Percentiles rank a stretch among this genome's conserved stretches.
phyloP scores from a whole-genome alignment of 257 asterid genomes.

The Anisodus acutangulus region DNA sequence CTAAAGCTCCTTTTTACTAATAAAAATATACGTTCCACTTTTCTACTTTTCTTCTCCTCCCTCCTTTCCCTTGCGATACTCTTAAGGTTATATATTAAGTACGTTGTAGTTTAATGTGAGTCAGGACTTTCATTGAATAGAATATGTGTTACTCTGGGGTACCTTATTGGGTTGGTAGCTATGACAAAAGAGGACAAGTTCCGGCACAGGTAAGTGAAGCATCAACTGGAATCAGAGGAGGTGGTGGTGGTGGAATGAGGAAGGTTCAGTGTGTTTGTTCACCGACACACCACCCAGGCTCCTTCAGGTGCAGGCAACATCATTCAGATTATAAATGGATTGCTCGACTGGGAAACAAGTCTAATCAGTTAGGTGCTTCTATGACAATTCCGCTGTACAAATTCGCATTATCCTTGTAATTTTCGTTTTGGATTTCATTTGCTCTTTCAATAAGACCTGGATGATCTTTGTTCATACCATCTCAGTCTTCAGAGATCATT shows the following conservation, averaged over 20 bases:
- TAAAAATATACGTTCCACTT: neutral
- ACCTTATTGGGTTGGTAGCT: slow-evolving; percentile 14
- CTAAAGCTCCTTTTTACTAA: slow-evolving; percentile 20
- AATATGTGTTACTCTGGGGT: slow-evolving; percentile 42
- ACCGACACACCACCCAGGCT: slow-evolving; percentile 48
- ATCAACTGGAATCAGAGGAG: slow-evolving; percentile 16
- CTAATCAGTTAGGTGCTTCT: neutral
- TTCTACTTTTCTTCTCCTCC: neutral
- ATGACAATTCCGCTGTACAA: slow-evolving; percentile 18
- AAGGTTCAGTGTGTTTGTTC: slow-evolving; percentile 47
- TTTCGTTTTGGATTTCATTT: neutral
- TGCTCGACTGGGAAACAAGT: slow-evolving; percentile 30
- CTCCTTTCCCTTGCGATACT: neutral
- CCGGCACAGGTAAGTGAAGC: neutral
- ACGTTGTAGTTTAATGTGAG: slow-evolving; percentile 29
- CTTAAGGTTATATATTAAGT: neutral
- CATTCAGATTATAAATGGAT: slow-evolving; percentile 45
- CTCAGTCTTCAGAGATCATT: neutral
- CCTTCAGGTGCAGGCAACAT: slow-evolving; percentile 45
- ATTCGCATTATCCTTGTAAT: neutral
- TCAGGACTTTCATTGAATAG: neutral
- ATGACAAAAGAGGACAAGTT: slow-evolving; percentile 5
- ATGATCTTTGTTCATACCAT: neutral
- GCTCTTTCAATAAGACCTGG: neutral
- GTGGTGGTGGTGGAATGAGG: neutral